phyloP scores from a whole-genome alignment of 805 yeast species.

The Yamadazyma scolyti region DNA sequence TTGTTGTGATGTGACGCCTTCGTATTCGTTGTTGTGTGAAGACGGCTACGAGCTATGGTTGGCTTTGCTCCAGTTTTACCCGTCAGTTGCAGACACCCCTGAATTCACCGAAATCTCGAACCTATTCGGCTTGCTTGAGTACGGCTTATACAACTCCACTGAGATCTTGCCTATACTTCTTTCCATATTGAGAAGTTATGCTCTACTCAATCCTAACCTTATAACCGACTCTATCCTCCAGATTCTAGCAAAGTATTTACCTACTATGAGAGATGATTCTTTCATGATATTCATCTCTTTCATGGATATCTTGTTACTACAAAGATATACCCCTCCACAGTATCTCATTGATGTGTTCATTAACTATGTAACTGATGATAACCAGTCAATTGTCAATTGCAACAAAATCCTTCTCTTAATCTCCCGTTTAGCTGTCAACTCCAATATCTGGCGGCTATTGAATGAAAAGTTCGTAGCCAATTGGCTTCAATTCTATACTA shows the following conservation, averaged over 20 bases:
- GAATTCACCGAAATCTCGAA: slow-evolving; percentile 37
- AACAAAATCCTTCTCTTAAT: slow-evolving; percentile 35
- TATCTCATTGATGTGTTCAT: slow-evolving; percentile 39
- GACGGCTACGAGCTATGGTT: slow-evolving; percentile 88
- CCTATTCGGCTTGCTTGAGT: slow-evolving; percentile 48
- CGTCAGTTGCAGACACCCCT: slow-evolving; percentile 19
- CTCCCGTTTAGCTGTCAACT: slow-evolving; percentile 32
- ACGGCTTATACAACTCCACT: slow-evolving; percentile 65
- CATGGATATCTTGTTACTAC: slow-evolving; percentile 48
- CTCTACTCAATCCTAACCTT: slow-evolving; percentile 43
- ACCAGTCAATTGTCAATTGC: slow-evolving; percentile 37
- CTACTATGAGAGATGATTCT: slow-evolving; percentile 69
- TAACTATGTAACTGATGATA: slow-evolving; percentile 38
- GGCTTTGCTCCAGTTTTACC: slow-evolving; percentile 60
- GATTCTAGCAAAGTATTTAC: slow-evolving; percentile 50
- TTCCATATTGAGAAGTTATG: slow-evolving; percentile 60
- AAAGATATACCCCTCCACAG: slow-evolving; percentile 17
- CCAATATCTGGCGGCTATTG: slow-evolving; percentile 33
- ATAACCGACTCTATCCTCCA: slow-evolving; percentile 42
- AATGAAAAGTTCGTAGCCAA: slow-evolving; percentile 22
- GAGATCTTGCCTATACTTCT: slow-evolving; percentile 66
- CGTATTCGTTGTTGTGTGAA: slow-evolving; percentile 61
- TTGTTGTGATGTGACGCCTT: slow-evolving; percentile 49
- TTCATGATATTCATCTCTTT: slow-evolving; percentile 51
- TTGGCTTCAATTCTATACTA: slow-evolving; percentile 42